Evolutionary conservation across 2,329 filamentous ascomycete genomes (phyloP).

Genomic region (Botrytis porri): DNA sequence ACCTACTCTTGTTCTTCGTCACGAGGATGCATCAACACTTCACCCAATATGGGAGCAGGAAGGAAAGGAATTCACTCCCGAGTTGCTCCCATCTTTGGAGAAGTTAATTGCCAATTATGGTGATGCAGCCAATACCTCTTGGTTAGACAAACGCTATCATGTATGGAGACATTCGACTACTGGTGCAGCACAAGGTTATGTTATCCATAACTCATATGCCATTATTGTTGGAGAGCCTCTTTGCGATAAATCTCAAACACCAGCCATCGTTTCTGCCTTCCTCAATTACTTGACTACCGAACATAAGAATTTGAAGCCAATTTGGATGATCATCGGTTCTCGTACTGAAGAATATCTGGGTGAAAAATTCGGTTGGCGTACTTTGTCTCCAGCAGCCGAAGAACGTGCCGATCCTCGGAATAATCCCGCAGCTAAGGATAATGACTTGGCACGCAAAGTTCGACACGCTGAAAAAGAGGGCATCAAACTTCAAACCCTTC

Average conservation of each 20-base stretch:
- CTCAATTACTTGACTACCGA: constrained; percentile 68
- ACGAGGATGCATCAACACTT: constrained; percentile 83
- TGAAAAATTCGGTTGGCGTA: constrained; percentile 79
- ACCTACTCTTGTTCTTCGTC: constrained; percentile 64
- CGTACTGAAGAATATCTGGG: constrained; percentile 77
- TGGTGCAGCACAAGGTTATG: constrained; percentile 82
- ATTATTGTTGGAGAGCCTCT: constrained; percentile 86
- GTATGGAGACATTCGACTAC: constrained; percentile 79
- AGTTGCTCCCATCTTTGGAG: constrained; percentile 67
- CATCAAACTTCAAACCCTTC: constrained; percentile 73
- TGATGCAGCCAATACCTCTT: constrained; percentile 89
- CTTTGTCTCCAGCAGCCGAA: constrained; percentile 82
- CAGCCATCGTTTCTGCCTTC: constrained; percentile 69
- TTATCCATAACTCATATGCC: constrained; percentile 70
- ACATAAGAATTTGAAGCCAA: constrained; percentile 71
- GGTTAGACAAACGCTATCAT: constrained; percentile 84
- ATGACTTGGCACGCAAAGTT: constrained; percentile 78
- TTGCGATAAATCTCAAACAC: constrained; percentile 75
- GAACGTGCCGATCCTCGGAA: constrained; percentile 76
- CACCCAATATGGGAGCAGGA: constrained; percentile 59
- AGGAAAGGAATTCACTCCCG: constrained; percentile 41
- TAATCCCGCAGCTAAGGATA: constrained; percentile 63
- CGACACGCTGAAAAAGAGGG: constrained; percentile 83
- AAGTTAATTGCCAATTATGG: constrained; percentile 94
- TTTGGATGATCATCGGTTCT: constrained; percentile 87